phyloP scores from a whole-genome alignment of 495 filamentous ascomycete species.

The Lophiostoma macrostomum region DNA sequence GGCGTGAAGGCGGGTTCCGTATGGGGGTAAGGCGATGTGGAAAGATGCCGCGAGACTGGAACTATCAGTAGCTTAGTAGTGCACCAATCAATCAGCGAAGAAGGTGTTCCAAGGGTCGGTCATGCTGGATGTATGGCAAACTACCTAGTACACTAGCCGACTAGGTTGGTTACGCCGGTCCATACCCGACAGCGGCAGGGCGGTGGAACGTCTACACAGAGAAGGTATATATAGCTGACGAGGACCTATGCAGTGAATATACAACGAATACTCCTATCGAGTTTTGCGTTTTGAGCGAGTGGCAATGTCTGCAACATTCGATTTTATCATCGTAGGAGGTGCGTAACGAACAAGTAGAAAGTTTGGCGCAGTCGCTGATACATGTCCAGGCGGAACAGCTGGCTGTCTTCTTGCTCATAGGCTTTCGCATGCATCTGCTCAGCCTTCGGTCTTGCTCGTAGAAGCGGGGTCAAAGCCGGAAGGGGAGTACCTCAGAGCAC shows the following conservation, averaged over 20 bases:
- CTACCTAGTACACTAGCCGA: too few species aligned
- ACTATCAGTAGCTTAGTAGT: too few species aligned
- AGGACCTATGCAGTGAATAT: background rate
- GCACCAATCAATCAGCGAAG: too few species aligned
- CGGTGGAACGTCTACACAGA: too few species aligned
- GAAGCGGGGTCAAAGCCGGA: slow-evolving; percentile 23
- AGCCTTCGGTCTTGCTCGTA: slow-evolving; percentile 26
- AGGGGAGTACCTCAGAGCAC: slow-evolving; percentile 16
- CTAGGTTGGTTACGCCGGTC: too few species aligned
- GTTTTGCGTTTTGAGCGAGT: background rate
- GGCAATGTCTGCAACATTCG: background rate
- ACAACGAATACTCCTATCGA: background rate
- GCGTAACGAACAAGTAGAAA: background rate
- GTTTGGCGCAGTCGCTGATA: background rate
- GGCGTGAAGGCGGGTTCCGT: too few species aligned
- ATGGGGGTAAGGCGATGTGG: too few species aligned
- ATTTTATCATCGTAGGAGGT: slow-evolving; percentile 22
- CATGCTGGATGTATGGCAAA: too few species aligned
- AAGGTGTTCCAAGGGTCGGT: too few species aligned
- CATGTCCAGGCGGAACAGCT: slow-evolving; percentile 22
- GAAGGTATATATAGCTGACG: too few species aligned
- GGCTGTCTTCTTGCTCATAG: slow-evolving; percentile 26
- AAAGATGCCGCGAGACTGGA: too few species aligned
- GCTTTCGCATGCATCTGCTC: slow-evolving; percentile 18
- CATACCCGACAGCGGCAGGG: too few species aligned